These are phyloP conservation scores for Xylariales sp. DNA, from an alignment of 2,329 filamentous ascomycete genomes.

Conservation along the genomic window DNA sequence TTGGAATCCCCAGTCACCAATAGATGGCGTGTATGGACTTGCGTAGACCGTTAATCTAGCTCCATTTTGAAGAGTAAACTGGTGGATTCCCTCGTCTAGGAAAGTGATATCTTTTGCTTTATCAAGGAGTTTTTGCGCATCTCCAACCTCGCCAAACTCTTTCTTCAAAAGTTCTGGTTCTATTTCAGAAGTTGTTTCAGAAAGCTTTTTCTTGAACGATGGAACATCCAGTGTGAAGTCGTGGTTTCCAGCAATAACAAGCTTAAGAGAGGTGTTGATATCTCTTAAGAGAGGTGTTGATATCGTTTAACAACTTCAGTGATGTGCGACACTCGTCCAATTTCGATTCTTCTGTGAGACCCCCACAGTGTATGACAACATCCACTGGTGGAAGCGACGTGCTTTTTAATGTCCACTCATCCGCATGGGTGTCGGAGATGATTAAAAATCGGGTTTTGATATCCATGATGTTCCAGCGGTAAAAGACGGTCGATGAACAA, in stretches of 20 bases:
- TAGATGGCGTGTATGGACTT: constrained; percentile 46
- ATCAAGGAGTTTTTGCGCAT: constrained; percentile 33
- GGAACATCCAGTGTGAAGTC: constrained; percentile 37
- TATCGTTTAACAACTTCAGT: constrained; percentile 33
- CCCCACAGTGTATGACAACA: constrained; percentile 48
- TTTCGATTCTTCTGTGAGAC: constrained; percentile 40
- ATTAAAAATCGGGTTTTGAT: constrained; percentile 37
- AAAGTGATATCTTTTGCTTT: constrained; percentile 35
- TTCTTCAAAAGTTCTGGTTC: constrained; percentile 14
- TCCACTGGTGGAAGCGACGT: constrained; percentile 34
- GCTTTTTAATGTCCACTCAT: constrained; percentile 12
- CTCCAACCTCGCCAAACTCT: constrained; percentile 34
- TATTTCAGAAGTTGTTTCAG: neutral
- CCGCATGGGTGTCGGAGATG: constrained; percentile 41
- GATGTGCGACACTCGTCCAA: constrained; percentile 34
- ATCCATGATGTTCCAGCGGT: too few species aligned
- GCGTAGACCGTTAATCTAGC: constrained; percentile 45
- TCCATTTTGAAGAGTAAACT: constrained; percentile 44
- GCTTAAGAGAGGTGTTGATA: constrained; percentile 44
- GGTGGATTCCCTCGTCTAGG: constrained; percentile 45
- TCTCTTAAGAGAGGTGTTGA: constrained; percentile 38
- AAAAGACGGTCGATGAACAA: too few species aligned
- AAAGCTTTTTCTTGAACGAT: constrained; percentile 22
- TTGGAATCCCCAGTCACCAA: constrained; percentile 44
- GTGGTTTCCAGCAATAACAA: constrained; percentile 53